A percentile compares a stretch with the other conserved stretches of the same genome.
These are phyloP conservation scores for Alloteropsis semialata DNA, from an alignment of 176 grass and related monocot genomes.

Conservation along the genomic window DNA sequence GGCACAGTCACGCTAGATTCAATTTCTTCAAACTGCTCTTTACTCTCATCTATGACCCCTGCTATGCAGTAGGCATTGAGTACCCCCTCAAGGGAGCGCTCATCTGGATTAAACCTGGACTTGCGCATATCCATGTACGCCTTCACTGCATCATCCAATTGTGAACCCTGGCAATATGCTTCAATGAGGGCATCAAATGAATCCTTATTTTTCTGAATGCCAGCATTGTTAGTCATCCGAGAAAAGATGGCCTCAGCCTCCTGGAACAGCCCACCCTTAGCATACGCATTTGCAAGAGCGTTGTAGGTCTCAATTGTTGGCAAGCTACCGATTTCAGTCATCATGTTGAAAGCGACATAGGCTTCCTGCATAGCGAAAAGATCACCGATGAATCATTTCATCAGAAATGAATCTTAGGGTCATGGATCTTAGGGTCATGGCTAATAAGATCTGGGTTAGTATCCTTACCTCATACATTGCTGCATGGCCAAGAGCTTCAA, in stretches of 20 bases:
- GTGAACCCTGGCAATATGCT: slow-evolving; percentile 76
- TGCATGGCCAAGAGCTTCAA: slow-evolving; percentile 84
- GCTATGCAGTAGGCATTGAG: slow-evolving; percentile 87
- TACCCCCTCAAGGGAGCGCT: slow-evolving; percentile 81
- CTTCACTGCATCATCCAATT: slow-evolving; percentile 77
- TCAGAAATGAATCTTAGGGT: slow-evolving; percentile 15
- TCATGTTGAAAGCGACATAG: slow-evolving; percentile 93
- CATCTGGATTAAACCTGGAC: slow-evolving; percentile 76
- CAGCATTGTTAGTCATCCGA: slow-evolving; percentile 76
- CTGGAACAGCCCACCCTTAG: slow-evolving; percentile 84
- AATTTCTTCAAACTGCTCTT: slow-evolving; percentile 94
- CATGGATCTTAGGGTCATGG: not conserved
- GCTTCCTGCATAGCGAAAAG: slow-evolving; percentile 63
- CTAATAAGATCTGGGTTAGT: not conserved
- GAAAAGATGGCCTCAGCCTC: slow-evolving; percentile 67
- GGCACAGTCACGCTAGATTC: slow-evolving; percentile 45
- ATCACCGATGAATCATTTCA: not conserved
- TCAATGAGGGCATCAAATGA: slow-evolving; percentile 82
- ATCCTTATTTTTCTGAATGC: slow-evolving; percentile 73
- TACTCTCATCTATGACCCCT: slow-evolving; percentile 82
- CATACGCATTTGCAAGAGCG: slow-evolving; percentile 63
- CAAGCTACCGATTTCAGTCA: slow-evolving; percentile 85
- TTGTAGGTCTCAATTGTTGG: slow-evolving; percentile 80
- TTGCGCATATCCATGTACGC: slow-evolving; percentile 92
- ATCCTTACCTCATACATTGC: slow-evolving; percentile 78